A percentile compares a stretch with the other conserved stretches of the same genome.
These are phyloP conservation scores for Ocimum tenuiflorum DNA, from an alignment of 257 asterid species.

Conservation along the genomic window DNA sequence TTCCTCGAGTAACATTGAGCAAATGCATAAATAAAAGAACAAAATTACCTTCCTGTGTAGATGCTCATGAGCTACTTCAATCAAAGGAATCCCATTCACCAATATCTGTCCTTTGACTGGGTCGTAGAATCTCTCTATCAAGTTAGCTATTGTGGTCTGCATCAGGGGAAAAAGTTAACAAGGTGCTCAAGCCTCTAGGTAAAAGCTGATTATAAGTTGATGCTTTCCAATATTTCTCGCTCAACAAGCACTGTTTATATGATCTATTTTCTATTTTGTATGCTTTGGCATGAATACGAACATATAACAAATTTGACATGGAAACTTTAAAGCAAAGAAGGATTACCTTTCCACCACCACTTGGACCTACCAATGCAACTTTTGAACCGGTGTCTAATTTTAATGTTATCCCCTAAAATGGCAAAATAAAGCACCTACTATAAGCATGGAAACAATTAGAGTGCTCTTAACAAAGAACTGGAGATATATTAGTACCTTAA, in stretches of 20 bases:
- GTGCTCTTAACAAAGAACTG: slow-evolving; percentile 10
- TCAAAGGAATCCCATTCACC: slow-evolving; percentile 68
- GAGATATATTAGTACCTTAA: slow-evolving; percentile 47
- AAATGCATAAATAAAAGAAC: background rate
- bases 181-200: no score
- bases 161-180: slow-evolving; percentile 9
- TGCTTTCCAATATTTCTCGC: no score
- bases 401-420: slow-evolving; percentile 58
- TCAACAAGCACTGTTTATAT: no score
- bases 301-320: background rate
- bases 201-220: no score
- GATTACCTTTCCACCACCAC: slow-evolving; percentile 89
- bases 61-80: slow-evolving; percentile 64
- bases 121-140: slow-evolving; percentile 86
- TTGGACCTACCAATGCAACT: slow-evolving; percentile 88
- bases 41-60: slow-evolving; percentile 64
- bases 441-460: slow-evolving; percentile 1
- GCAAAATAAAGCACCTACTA: background rate
- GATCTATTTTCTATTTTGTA: background rate
- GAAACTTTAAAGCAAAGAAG: background rate
- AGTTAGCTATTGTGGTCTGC: slow-evolving; percentile 85
- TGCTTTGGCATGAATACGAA: background rate
- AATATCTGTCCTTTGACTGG: slow-evolving; percentile 57
- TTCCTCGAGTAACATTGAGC: background rate
- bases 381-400: slow-evolving; percentile 64